Percentiles rank a stretch among this genome's conserved stretches.
These are phyloP conservation scores for Gymnopilus junonius DNA, from an alignment of 768 basidiomycete species.

Conservation along the genomic window DNA sequence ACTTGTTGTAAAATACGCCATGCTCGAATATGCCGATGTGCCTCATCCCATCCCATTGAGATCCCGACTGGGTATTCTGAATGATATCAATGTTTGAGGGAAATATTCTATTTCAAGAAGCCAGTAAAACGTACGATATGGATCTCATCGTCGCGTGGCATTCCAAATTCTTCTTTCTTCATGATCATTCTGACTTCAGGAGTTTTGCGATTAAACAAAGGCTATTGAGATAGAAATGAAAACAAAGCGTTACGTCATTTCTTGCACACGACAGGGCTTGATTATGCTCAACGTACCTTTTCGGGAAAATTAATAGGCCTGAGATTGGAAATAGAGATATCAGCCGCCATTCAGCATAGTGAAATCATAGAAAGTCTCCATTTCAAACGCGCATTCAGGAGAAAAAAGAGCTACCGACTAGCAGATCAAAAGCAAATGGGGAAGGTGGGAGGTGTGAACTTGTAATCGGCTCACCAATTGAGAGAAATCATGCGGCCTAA, in stretches of 20 bases:
- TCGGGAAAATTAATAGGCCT: slow-evolving; percentile 74
- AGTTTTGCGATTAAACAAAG: slow-evolving; percentile 56
- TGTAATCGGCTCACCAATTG: slow-evolving; percentile 57
- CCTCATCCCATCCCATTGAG: slow-evolving; percentile 72
- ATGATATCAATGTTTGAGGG: neutral
- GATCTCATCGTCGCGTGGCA: slow-evolving; percentile 54
- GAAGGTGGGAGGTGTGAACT: neutral
- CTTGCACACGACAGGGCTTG: neutral
- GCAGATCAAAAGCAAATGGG: neutral
- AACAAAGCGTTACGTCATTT: neutral
- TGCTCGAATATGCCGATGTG: slow-evolving; percentile 60
- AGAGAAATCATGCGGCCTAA: slow-evolving; percentile 58
- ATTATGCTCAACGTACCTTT: slow-evolving; percentile 42
- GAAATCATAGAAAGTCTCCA: neutral
- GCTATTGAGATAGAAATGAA: slow-evolving; percentile 37
- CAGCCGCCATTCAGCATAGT: neutral
- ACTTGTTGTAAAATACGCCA: slow-evolving; percentile 69
- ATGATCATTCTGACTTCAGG: slow-evolving; percentile 53
- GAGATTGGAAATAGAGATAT: neutral
- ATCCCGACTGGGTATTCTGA: slow-evolving; percentile 73
- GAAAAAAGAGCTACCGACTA: neutral
- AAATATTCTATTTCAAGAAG: neutral
- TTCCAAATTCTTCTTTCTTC: slow-evolving; percentile 18
- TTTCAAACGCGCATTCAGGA: neutral
- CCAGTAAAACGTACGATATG: slow-evolving; percentile 48